Percentiles rank a stretch among this genome's conserved stretches.
These are phyloP conservation scores for Nicotiana otophora DNA, from an alignment of 257 asterid species.

Conservation along the genomic window DNA sequence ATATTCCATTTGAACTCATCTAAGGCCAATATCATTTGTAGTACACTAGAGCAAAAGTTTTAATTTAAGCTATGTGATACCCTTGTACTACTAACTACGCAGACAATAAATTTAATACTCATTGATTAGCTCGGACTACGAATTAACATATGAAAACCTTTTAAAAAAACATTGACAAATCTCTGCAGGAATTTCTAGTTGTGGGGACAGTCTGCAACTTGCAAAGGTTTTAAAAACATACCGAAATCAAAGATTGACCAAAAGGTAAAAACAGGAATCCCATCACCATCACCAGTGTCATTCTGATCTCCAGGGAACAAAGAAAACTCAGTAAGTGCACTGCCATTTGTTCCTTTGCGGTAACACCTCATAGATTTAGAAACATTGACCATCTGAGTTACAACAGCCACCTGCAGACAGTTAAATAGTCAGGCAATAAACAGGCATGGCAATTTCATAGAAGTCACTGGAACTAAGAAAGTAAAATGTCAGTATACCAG, in stretches of 20 bases:
- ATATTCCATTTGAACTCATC: too few relatives aligned
- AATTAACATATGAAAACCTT: not conserved
- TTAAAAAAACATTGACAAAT: not conserved
- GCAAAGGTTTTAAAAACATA: conserved; percentile 17
- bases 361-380: conserved; percentile 74
- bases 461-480: not conserved
- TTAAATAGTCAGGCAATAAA: not conserved
- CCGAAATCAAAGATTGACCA: conserved; percentile 60
- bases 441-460: not conserved
- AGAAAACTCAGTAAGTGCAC: conserved; percentile 64
- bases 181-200: not conserved
- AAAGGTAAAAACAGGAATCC: conserved; percentile 61
- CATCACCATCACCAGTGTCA: conserved; percentile 69
- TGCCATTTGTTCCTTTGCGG: conserved; percentile 38
- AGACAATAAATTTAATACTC: not conserved
- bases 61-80: not conserved
- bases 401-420: conserved; percentile 44
- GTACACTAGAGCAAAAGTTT: not conserved
- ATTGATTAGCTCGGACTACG: not conserved
- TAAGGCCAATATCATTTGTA: not conserved
- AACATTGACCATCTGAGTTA: conserved; percentile 41
- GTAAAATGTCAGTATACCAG: not conserved
- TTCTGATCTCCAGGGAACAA: conserved; percentile 29
- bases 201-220: not conserved
- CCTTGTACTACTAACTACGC: not conserved